phyloP scores from a whole-genome alignment of 768 basidiomycete species.

The Piloderma croceum region DNA sequence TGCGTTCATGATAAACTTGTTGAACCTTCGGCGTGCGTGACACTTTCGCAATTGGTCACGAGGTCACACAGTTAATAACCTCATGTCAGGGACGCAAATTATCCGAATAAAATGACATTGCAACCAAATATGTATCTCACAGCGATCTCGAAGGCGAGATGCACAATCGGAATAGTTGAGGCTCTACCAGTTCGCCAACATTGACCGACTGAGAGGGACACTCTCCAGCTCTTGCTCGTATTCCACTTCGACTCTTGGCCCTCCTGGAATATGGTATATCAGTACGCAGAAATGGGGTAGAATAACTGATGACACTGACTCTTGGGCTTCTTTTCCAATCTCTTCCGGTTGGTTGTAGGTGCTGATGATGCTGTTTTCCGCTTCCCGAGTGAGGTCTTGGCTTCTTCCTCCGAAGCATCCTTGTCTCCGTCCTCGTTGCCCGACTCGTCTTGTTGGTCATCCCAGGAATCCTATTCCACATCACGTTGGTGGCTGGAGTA shows the following conservation, averaged over 20 bases:
- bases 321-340: conserved; percentile 55
- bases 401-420: conserved; percentile 33
- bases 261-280: conserved; percentile 37
- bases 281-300: conserved; percentile 1
- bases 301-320: conserved; percentile 36
- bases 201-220: conserved; percentile 47
- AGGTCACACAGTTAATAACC: too few relatives aligned
- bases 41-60: too few relatives aligned
- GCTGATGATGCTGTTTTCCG: conserved; percentile 50
- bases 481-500: not conserved
- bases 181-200: conserved; percentile 53
- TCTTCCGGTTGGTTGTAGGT: conserved; percentile 41
- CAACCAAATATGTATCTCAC: too few relatives aligned
- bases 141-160: too few relatives aligned
- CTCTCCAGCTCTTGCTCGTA: conserved; percentile 91
- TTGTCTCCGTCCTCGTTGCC: conserved; percentile 37
- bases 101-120: too few relatives aligned
- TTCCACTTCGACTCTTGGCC: conserved; percentile 87
- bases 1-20: too few relatives aligned
- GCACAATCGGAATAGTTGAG: too few relatives aligned
- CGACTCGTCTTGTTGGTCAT: conserved; percentile 41
- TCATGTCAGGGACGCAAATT: too few relatives aligned
- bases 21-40: too few relatives aligned
- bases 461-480: conserved; percentile 12
- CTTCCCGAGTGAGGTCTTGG: conserved; percentile 55